These are phyloP conservation scores for Rhizopogon sp. DNA, from an alignment of 768 basidiomycete species.

Conservation along the genomic window DNA sequence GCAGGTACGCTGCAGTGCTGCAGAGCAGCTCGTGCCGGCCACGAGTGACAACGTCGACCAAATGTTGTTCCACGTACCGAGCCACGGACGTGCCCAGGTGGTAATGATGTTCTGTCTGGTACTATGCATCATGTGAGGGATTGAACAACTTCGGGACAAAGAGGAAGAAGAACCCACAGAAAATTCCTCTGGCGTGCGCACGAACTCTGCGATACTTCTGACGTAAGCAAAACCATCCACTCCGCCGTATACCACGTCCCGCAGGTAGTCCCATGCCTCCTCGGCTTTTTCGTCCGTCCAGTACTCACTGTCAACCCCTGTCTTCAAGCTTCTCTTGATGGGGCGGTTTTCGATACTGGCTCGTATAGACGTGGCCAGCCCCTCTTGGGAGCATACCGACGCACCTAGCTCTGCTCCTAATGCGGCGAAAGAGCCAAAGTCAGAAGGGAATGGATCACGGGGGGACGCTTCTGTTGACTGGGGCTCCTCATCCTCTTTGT, in stretches of 20 bases:
- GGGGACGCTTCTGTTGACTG: slow-evolving; percentile 41
- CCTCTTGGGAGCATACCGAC: slow-evolving; percentile 26
- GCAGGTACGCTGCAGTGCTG: neutral
- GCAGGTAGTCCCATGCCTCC: slow-evolving; percentile 62
- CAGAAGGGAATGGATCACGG: slow-evolving; percentile 48
- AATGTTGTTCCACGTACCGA: slow-evolving; percentile 34
- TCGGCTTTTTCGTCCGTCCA: slow-evolving; percentile 45
- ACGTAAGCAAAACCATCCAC: slow-evolving; percentile 73
- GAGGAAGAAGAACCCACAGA: neutral
- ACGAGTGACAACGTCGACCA: slow-evolving; percentile 36
- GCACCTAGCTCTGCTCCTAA: slow-evolving; percentile 35
- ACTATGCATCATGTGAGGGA: neutral
- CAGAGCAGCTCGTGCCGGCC: slow-evolving; percentile 28
- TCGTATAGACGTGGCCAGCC: slow-evolving; percentile 31
- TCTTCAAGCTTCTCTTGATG: slow-evolving; percentile 13
- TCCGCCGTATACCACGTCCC: slow-evolving; percentile 77
- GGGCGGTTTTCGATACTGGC: slow-evolving; percentile 29
- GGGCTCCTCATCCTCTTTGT: slow-evolving; percentile 41
- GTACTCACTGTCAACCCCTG: slow-evolving; percentile 26
- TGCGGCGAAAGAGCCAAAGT: slow-evolving; percentile 59
- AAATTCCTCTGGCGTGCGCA: slow-evolving; percentile 26
- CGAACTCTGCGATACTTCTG: slow-evolving; percentile 72
- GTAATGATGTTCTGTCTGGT: neutral
- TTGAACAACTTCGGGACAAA: too few species aligned
- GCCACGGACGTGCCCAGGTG: slow-evolving; percentile 31